Evolutionary conservation across 1,284 basidiomycete species (phyloP), one percentile per base, ranked within the genome.

Genomic region (Irpex rosettiformis): DNA sequence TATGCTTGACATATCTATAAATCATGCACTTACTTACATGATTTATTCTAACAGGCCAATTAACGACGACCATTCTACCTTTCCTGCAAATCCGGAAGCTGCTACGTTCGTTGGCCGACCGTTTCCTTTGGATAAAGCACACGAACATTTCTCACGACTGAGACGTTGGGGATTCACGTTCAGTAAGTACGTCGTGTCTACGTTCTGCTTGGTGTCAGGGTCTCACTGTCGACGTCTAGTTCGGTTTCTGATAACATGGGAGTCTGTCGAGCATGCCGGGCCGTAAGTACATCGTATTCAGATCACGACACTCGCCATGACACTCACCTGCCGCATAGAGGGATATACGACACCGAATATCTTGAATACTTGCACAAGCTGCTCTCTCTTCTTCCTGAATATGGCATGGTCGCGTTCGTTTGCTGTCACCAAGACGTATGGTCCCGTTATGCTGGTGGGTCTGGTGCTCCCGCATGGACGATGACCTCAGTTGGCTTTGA

Each of bases 241-340:
- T 64, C 80, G 93, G 58, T 89, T 98, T 64, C 85, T 94, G 18
- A 84, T 98, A 3, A 97, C 96, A 1, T 99, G 96, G 97, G 96
- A 99, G 70, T 93, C 95, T 0, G 79, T 99, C 22, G 94, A 98
- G 68, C 97, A 98, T 67, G 83, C 79, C 56, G 96, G 91, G 62
- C 92, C 86, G 89, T 94, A 73, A 67, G 92, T 84, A 24, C 13
- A 21, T 10, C 25, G 18, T 13, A 11, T 40, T 18, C n/a, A 29
- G n/a, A 52, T 18, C 29, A 13, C 22, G 25, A 25, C 45, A 16
- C 37, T 56, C n/a, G n/a, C n/a, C 30, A 24, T 30, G 2, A 37
- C 18, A 49, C 48, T 61, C 29, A 29, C 40, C 5, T 22, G 43
- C 5, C 18, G 21, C 37, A 7, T 65, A 93, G 91, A 16, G 93